Percentiles rank a stretch among this genome's conserved stretches.
phyloP scores from a whole-genome alignment of 805 yeast genomes.

The Kodamaea sagamina region DNA sequence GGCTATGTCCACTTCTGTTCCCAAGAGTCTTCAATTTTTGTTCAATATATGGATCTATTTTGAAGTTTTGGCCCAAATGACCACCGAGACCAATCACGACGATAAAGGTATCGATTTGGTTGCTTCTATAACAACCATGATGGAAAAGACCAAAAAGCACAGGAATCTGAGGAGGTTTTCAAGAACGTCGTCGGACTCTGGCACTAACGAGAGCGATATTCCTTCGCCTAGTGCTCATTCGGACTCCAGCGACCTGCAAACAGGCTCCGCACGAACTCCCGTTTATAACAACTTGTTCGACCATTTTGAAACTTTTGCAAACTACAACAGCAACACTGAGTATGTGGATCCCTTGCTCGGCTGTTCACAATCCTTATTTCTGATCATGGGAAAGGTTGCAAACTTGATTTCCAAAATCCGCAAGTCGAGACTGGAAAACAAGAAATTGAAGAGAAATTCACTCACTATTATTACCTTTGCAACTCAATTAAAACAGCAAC shows the following conservation, averaged over 20 bases:
- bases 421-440: conserved; percentile 24
- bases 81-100: conserved; percentile 51
- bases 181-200: conserved; percentile 6
- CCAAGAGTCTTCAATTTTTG: conserved; percentile 50
- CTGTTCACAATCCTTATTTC: conserved; percentile 63
- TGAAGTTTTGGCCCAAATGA: conserved; percentile 67
- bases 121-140: conserved; percentile 39
- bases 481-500: conserved; percentile 51
- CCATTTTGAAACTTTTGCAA: conserved; percentile 39
- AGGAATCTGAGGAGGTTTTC: not conserved
- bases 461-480: conserved; percentile 54
- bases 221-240: conserved; percentile 16
- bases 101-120: conserved; percentile 45
- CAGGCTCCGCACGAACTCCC: conserved; percentile 5
- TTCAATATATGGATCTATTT: conserved; percentile 69
- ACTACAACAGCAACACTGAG: conserved; percentile 35
- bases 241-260: conserved; percentile 23
- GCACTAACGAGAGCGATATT: conserved; percentile 2
- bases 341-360: conserved; percentile 67
- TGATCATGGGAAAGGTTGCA: conserved; percentile 66
- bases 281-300: conserved; percentile 35
- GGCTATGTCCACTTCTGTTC: conserved; percentile 18
- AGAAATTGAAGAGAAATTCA: conserved; percentile 33
- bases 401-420: conserved; percentile 53
- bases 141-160: conserved; percentile 22